phyloP scores from a whole-genome alignment of 345 rosid species.

The Salix dunnii region DNA sequence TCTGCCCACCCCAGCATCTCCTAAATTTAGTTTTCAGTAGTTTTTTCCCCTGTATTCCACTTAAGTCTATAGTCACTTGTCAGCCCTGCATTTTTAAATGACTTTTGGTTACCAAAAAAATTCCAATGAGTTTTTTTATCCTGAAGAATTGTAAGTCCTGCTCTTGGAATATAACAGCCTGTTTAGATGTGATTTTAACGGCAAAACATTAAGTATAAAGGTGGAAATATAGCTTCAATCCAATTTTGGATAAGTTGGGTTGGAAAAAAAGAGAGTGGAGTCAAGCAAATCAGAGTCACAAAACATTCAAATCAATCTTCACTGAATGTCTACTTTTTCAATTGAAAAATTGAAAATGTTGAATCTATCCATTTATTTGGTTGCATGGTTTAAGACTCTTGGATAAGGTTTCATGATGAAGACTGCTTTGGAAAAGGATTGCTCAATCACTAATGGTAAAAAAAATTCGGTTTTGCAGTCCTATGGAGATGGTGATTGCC shows the following conservation, averaged over 20 bases:
- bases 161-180: neutral
- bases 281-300: too few relatives aligned
- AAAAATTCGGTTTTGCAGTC: constrained; percentile 1
- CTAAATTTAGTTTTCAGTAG: neutral
- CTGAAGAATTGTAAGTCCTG: neutral
- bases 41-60: too few relatives aligned
- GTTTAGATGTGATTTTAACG: neutral
- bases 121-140: neutral
- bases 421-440: neutral
- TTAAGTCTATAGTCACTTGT: too few relatives aligned
- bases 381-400: neutral
- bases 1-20: neutral
- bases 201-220: neutral
- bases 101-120: neutral
- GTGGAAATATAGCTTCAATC: neutral
- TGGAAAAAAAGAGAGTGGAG: too few relatives aligned
- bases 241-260: neutral
- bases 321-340: too few relatives aligned
- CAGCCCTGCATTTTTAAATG: neutral
- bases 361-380: too few relatives aligned
- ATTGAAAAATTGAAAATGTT: too few relatives aligned
- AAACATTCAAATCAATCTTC: neutral
- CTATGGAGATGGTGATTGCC: neutral
- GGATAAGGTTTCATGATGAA: neutral
- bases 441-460: neutral